Evolutionary conservation across 768 basidiomycete genomes (phyloP).

Genomic region (Mycena leptocephala): DNA sequence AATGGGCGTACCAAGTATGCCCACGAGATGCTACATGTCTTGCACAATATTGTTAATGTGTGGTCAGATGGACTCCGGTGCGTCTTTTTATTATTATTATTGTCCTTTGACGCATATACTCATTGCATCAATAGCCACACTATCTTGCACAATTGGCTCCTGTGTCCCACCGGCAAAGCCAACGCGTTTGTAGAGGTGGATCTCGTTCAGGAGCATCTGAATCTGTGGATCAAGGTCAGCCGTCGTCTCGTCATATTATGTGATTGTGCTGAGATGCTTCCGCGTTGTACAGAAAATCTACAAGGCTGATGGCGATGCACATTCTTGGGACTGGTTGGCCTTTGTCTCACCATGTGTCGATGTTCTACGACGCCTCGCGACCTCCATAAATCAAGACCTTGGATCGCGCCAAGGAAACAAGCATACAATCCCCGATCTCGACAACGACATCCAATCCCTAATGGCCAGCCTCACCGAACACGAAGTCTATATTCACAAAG

Average conservation of each 20-base stretch:
- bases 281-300: conserved; percentile 34
- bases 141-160: conserved; percentile 52
- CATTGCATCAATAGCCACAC: conserved; percentile 32
- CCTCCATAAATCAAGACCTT: conserved; percentile 31
- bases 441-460: conserved; percentile 45
- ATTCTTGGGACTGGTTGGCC: conserved; percentile 36
- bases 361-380: conserved; percentile 43
- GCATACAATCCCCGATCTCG: conserved; percentile 47
- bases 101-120: neutral
- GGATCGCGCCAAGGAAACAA: conserved; percentile 48
- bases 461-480: conserved; percentile 40
- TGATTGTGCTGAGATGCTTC: no score
- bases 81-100: neutral
- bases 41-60: conserved; percentile 45
- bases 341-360: conserved; percentile 36
- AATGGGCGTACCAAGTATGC: conserved; percentile 48
- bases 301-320: conserved; percentile 23
- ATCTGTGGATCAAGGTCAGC: no score
- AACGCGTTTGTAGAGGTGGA: conserved; percentile 46
- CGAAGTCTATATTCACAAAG: conserved; percentile 38
- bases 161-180: conserved; percentile 43
- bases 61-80: conserved; percentile 44
- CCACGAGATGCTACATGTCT: conserved; percentile 44
- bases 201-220: conserved; percentile 52
- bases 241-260: conserved; percentile 21